Evolutionary conservation across 1,284 basidiomycete species (phyloP), one percentile per base, ranked within the genome.

Genomic region (Puccinia novopanici): DNA sequence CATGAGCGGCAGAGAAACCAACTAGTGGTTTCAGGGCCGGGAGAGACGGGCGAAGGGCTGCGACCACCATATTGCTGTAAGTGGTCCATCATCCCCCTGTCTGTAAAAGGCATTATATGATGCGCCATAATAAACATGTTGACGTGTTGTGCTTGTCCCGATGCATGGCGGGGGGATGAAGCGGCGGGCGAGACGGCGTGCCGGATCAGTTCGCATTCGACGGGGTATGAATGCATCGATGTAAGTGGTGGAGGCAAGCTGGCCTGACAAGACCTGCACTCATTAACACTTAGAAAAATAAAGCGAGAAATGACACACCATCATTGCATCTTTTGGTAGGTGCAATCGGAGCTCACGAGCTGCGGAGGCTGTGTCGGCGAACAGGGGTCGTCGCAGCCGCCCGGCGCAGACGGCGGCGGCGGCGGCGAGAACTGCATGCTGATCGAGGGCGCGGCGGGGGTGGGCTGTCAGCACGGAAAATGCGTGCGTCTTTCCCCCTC

Each of bases 211-310:
- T 57, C 57, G 22, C 42, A 71, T 73, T 80, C 78, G 17, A 54
- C 30, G 22, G 78, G 78, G 10, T 45, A 63, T 54, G 78, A 80
- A 73, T 80, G 78, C 67, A 73, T 80, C 22, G 78, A 80, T 50
- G 78, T 80, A 19, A 73, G 68, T 61, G 1, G n/a, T n/a, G n/a
- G n/a, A n/a, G n/a, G n/a, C n/a, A n/a, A n/a, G n/a, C n/a, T n/a
- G n/a, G n/a, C n/a, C n/a, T n/a, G n/a, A n/a, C n/a, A n/a, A n/a
- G n/a, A n/a, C n/a, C n/a, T n/a, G n/a, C 45, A 71, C 27, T n/a
- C 19, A 8, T 45, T 22, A 48, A 22, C 13, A 52, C 27, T 40
- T 55, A 0, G 27, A 17, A 12, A 48, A 45, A 48, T 65, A 40
- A 42, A 37, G 15, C 37, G 30, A 34, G 3, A n/a, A 12, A 48